phyloP scores from a whole-genome alignment of 305 asterid genomes.

The Fraxinus angustifolia region DNA sequence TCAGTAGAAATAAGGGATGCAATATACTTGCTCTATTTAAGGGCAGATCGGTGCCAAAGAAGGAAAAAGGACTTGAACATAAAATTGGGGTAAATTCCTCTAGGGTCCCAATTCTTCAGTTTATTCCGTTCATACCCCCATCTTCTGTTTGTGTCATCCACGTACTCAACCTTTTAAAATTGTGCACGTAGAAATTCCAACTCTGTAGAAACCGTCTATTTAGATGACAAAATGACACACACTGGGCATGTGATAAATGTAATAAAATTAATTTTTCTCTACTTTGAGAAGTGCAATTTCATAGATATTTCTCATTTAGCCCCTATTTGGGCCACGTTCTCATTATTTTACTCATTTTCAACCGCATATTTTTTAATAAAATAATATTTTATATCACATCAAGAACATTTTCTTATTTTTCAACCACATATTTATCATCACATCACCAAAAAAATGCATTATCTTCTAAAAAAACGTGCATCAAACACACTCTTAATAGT shows the following conservation, averaged over 20 bases:
- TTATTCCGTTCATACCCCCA: not conserved
- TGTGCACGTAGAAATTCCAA: not conserved
- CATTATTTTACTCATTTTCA: too few relatives aligned
- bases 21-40: not conserved
- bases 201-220: too few relatives aligned
- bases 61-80: not conserved
- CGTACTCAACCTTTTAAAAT: not conserved
- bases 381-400: too few relatives aligned
- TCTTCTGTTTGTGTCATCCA: not conserved
- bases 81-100: not conserved
- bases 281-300: too few relatives aligned
- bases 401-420: too few relatives aligned
- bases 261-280: not conserved
- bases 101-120: not conserved
- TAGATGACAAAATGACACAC: not conserved
- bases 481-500: too few relatives aligned
- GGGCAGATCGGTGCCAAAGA: not conserved
- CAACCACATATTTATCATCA: too few relatives aligned
- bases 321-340: too few relatives aligned
- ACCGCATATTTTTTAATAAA: too few relatives aligned
- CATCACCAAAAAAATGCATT: too few relatives aligned
- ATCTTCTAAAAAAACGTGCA: too few relatives aligned
- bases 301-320: not conserved
- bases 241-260: not conserved
- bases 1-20: not conserved